Evolutionary conservation across 345 rosid genomes (phyloP).

Genomic region (Clausena lansium): DNA sequence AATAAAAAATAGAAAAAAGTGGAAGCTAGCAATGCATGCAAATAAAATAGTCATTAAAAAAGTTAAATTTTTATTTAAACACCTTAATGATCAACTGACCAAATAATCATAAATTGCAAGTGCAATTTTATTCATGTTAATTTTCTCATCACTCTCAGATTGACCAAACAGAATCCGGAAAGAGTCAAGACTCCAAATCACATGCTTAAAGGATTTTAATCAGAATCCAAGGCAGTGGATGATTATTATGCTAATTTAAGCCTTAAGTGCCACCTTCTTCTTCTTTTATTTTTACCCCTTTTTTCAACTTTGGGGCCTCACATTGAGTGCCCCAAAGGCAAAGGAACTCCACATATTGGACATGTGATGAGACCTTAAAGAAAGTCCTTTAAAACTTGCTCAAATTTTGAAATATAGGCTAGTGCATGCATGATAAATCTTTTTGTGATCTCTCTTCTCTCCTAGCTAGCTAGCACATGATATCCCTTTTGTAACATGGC

Average conservation of each 20-base stretch:
- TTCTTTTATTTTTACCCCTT: not conserved
- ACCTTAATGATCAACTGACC: not conserved
- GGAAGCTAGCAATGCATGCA: constrained; percentile 25
- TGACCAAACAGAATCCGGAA: constrained; percentile 8
- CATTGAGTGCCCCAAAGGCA: constrained; percentile 37
- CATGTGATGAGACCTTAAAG: constrained; percentile 31
- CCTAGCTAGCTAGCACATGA: not conserved
- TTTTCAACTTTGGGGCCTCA: constrained; percentile 26
- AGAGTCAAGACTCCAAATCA: constrained; percentile 23
- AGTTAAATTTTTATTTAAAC: constrained; percentile 5
- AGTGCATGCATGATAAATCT: not conserved
- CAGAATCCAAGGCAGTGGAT: constrained; percentile 46
- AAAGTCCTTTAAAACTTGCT: constrained; percentile 18
- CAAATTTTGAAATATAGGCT: constrained; percentile 20
- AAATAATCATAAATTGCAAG: not conserved
- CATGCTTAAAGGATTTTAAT: constrained; percentile 39
- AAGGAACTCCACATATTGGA: constrained; percentile 40
- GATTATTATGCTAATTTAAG: constrained; percentile 9
- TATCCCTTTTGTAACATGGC: constrained; percentile 32
- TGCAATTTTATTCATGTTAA: not conserved
- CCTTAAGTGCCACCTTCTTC: not conserved
- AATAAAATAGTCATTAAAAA: constrained; percentile 35
- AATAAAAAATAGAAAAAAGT: constrained; percentile 10
- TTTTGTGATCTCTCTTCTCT: constrained; percentile 16
- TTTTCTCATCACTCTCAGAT: constrained; percentile 7